phyloP scores from a whole-genome alignment of 768 basidiomycete genomes.

The Leccinum ochraceum region DNA sequence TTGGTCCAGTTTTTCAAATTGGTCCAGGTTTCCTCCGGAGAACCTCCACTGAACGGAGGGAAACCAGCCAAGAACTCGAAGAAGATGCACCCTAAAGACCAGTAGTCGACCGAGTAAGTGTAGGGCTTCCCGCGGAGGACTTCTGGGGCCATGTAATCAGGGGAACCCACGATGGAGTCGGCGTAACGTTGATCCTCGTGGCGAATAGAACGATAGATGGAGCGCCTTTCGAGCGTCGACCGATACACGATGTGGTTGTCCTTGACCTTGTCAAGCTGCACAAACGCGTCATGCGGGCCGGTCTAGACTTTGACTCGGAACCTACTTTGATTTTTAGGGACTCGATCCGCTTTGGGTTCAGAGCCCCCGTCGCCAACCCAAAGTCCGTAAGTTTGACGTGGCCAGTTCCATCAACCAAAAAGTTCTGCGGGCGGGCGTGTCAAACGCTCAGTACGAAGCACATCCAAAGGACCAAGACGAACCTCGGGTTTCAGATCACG shows the following conservation, averaged over 20 bases:
- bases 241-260: constrained; percentile 88
- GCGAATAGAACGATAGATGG: constrained; percentile 90
- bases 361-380: constrained; percentile 92
- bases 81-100: constrained; percentile 97
- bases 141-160: constrained; percentile 98
- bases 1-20: constrained; percentile 98
- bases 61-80: constrained; percentile 98
- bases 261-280: constrained; percentile 93
- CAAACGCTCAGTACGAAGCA: not conserved
- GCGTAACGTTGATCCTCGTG: constrained; percentile 92
- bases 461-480: constrained; percentile 16
- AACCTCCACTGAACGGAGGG: constrained; percentile 95
- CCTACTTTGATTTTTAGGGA: constrained; percentile 88
- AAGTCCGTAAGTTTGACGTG: constrained; percentile 99
- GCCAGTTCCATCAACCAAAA: constrained; percentile 91
- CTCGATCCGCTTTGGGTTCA: constrained; percentile 94
- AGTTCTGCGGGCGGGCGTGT: constrained; percentile 61
- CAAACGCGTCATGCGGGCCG: constrained; percentile 7
- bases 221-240: constrained; percentile 91
- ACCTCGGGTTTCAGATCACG: constrained; percentile 98
- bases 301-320: not conserved
- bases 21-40: constrained; percentile 98
- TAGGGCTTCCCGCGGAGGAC: constrained; percentile 95
- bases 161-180: constrained; percentile 96
- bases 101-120: constrained; percentile 95